Evolutionary conservation across 2,329 filamentous ascomycete genomes (phyloP), one percentile per base, ranked within the genome.

Genomic region (Cordyceps tenuipes): DNA sequence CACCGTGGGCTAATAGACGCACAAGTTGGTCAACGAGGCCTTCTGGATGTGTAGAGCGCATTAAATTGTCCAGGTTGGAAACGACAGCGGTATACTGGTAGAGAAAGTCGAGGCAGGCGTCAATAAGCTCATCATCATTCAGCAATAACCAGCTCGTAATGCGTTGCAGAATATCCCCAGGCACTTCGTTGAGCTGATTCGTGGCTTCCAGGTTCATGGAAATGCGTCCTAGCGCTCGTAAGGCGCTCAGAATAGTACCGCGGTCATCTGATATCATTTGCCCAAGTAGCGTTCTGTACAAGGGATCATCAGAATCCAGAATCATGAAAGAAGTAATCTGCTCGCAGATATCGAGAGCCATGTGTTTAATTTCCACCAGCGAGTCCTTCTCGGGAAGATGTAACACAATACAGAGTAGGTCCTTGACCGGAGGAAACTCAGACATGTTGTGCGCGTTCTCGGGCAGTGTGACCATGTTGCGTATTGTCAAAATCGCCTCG

Each of bases 401-500:
- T 49, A 97, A 77, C 26, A 90, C 80, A 63, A 97, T 89, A 68
- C 90, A 89, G 60, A 97, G 78, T 54, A 95, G 82, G 67, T 97
- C 92, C 68, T 88, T 87, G 44, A 95, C 77, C 1, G 91, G 80
- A 17, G 83, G 83, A 62, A 93, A 85, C 26, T 88, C 85, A 5
- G 90, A 83, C 67, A 96, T 82, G 70, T 91, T 94, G 26, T 82
- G 76, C 0, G 93, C 93, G 69, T 99, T 99, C 63, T 96, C 91
- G 23, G 87, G 84, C 21, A 97, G 78, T 73, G 95, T 89, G n/a
- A 92, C 87, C 91, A 99, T 97, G 71, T 99, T 99, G 56, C 94
- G 85, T 48, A 97, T 79, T 19, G 96, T 92, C 51, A 97, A 77
- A 21, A 88, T 86, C 2, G 94, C 91, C 72, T 97, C 92, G 26